A percentile compares a stretch with the other conserved stretches of the same genome.
Evolutionary conservation across 441 rosid genomes (phyloP).

Genomic region (Croton laevigatus): DNA sequence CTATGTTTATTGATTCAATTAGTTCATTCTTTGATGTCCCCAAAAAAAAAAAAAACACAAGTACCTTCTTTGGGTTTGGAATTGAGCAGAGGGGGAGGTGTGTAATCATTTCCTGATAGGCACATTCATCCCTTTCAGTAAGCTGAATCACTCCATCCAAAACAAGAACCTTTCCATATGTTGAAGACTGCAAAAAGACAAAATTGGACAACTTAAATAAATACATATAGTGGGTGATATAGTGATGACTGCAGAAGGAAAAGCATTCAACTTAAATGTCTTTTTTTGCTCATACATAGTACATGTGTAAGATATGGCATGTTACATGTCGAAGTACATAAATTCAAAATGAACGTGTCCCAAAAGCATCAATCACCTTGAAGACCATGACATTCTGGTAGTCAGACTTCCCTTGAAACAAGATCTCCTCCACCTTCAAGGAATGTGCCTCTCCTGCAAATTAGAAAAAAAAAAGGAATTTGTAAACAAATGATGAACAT

Average conservation of each 20-base stretch:
- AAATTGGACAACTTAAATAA: not conserved
- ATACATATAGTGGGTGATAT: not conserved
- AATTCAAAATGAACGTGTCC: not conserved
- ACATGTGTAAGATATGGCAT: no score
- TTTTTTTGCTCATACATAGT: no score
- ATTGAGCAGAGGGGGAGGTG: conserved; percentile 95
- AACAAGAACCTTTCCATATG: conserved; percentile 89
- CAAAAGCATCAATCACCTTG: conserved; percentile 50
- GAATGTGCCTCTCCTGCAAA: conserved; percentile 96
- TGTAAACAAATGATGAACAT: not conserved
- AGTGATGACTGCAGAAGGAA: not conserved
- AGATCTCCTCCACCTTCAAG: conserved; percentile 80
- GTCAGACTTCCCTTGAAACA: conserved; percentile 93
- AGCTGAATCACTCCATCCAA: conserved; percentile 95
- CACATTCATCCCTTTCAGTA: conserved; percentile 97
- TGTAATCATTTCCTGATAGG: conserved; percentile 95
- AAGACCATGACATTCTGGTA: conserved; percentile 94
- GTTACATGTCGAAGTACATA: not conserved
- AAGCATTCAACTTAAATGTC: not conserved
- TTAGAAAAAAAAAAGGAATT: not conserved
- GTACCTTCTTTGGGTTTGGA: conserved; percentile 80
- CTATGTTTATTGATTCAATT: not conserved
- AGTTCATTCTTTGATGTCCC: not conserved
- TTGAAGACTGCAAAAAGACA: conserved; percentile 59
- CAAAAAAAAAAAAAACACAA: not conserved